A percentile compares a stretch with the other conserved stretches of the same genome.
Evolutionary conservation across 169 alveolate genomes (phyloP).

Genomic region (Eimeria maxima): DNA sequence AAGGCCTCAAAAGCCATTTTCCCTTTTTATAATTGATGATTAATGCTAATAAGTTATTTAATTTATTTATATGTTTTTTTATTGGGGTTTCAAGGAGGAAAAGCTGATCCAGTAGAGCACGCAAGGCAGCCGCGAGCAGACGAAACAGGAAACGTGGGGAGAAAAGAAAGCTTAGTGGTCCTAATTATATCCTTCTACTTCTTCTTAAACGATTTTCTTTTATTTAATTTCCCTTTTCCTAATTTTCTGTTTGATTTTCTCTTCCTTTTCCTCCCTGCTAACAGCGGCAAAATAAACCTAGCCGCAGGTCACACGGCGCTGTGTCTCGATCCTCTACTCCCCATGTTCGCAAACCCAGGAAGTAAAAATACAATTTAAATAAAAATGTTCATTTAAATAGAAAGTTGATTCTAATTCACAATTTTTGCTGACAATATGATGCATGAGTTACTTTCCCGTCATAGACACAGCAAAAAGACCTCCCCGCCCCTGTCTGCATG

Average conservation of each 20-base stretch:
- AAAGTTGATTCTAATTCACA: too few relatives aligned
- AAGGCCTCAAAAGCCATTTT: conserved; percentile 13
- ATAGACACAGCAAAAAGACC: too few relatives aligned
- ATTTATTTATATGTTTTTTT: neutral
- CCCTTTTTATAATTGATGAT: neutral
- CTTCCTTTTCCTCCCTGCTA: neutral
- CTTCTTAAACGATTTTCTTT: neutral
- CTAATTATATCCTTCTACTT: neutral
- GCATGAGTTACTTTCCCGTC: too few relatives aligned
- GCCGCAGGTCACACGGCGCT: neutral
- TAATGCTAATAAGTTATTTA: neutral
- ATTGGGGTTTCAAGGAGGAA: neutral
- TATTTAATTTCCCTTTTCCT: neutral
- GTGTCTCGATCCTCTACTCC: neutral
- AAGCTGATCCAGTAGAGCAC: too few relatives aligned
- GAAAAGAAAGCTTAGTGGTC: neutral
- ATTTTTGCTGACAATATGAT: too few relatives aligned
- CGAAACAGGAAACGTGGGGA: neutral
- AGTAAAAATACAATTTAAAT: neutral
- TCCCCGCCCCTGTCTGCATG: too few relatives aligned
- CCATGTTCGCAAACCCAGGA: too few relatives aligned
- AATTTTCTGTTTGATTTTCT: neutral
- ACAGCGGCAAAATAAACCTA: neutral
- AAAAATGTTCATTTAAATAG: neutral
- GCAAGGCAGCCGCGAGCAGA: neutral